Evolutionary conservation across 805 yeast species (phyloP), one percentile per base, ranked within the genome.

Genomic region (Metschnikowia dekortorum): DNA sequence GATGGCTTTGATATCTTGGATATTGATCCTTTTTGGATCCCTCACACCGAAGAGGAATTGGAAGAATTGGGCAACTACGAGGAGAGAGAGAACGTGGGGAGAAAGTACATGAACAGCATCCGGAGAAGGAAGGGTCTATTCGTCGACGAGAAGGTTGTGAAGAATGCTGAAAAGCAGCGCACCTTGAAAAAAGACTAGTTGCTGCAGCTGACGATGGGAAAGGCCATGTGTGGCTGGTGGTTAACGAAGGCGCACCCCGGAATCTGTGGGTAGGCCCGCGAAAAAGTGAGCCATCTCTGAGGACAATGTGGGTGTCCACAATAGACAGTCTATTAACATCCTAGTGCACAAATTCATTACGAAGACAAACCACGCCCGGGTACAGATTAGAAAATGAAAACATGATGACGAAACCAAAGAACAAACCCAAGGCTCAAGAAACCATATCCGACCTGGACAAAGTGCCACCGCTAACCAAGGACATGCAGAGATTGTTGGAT

Each of bases 21-120:
- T 56, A 80, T 86, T 57, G 98, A 94, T 73, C 99, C 99, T 41
- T 94, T 87, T 75, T 94, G 99, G 99, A 96, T 94, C 13, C 99
- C 99, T 11, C 88, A 94, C 2, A 94, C 99, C 0, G 97, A 89
- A 60, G 97, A 90, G 65, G 99, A 94, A 66, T 69, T 94, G 42
- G 98, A 94, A 65, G 95, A 89, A 51, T 73, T 89, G 41, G 99
- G 99, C 29, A 96, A 89, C 55, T 80, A 81, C 57, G 96, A 97
- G 1, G 99, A 94, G 59, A 80, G 87, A 60, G 98, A 89, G 61
- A 94, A 94, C 62, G 74, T 91, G 55, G 98, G 97, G 0, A 80
- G 95, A 64, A 78, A 77, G 62, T 91, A 92, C 64, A 87, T 94
- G 85, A 89, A 89, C 56, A 71, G 71, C 16, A 81, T 94, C 41